Conservation (phyloP, 768 basidiomycete species). For the Mycena leptocephala region DNA sequence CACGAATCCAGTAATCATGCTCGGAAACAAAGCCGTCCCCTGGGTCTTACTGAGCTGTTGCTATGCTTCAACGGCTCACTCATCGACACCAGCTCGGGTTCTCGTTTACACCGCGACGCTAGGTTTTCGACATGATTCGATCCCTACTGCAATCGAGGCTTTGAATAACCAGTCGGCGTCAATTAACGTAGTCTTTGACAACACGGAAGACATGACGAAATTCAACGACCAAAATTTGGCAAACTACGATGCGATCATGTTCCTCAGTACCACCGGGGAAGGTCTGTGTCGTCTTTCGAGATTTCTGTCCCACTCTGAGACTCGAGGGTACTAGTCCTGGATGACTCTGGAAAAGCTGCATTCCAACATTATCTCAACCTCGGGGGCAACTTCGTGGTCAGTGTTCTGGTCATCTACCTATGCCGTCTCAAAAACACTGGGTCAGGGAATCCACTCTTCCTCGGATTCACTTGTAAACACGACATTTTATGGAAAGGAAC, state of each 20-base stretch:
- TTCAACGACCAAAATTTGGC: slow-evolving; percentile 73
- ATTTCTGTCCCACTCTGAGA: neutral
- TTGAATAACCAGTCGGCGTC: slow-evolving; percentile 62
- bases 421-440: no score
- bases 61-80: neutral
- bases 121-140: slow-evolving; percentile 82
- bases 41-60: slow-evolving; percentile 15
- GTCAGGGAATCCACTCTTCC: slow-evolving; percentile 73
- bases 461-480: slow-evolving; percentile 74
- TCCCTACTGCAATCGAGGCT: slow-evolving; percentile 77
- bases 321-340: slow-evolving; percentile 65
- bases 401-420: neutral
- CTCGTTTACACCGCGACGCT: slow-evolving; percentile 76
- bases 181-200: slow-evolving; percentile 71
- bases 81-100: slow-evolving; percentile 51
- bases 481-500: slow-evolving; percentile 69
- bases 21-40: neutral
- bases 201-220: slow-evolving; percentile 72
- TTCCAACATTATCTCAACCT: slow-evolving; percentile 76
- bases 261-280: slow-evolving; percentile 80
- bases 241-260: slow-evolving; percentile 77
- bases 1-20: neutral
- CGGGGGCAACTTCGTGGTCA: slow-evolving; percentile 76
- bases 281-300: slow-evolving; percentile 54
- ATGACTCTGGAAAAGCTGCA: slow-evolving; percentile 70